phyloP scores from a whole-genome alignment of 192 early-diverging fungal genomes.

The Coemansia sp. region DNA sequence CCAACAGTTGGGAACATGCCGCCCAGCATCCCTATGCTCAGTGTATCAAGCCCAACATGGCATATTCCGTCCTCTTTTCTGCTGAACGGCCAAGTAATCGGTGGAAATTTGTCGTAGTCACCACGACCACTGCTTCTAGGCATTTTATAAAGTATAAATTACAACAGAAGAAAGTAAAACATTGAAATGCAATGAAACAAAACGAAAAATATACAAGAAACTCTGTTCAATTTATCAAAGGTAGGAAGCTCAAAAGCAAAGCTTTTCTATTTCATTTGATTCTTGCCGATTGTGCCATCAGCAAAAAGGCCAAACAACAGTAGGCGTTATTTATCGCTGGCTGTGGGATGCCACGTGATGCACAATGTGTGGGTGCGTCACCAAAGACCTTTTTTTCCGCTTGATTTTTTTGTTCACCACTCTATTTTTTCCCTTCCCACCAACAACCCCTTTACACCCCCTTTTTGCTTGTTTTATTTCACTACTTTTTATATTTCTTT shows the following conservation, averaged over 20 bases:
- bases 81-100: slow-evolving; percentile 41
- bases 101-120: slow-evolving; percentile 20
- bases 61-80: slow-evolving; percentile 13
- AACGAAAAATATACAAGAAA: too few relatives aligned
- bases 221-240: too few relatives aligned
- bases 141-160: not conserved
- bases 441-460: not conserved
- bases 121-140: not conserved
- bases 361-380: not conserved
- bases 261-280: too few relatives aligned
- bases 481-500: not conserved
- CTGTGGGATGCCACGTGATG: slow-evolving; percentile 4
- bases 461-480: not conserved
- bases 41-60: slow-evolving; percentile 14
- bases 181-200: not conserved
- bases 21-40: slow-evolving; percentile 13
- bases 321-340: not conserved
- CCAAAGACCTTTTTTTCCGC: not conserved
- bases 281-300: too few relatives aligned
- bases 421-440: not conserved
- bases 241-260: too few relatives aligned
- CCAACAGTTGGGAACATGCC: slow-evolving; percentile 20
- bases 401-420: not conserved
- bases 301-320: too few relatives aligned
- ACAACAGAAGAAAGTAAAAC: not conserved